Evolutionary conservation across 805 yeast genomes (phyloP).

Genomic region (Starmerella sp.): DNA sequence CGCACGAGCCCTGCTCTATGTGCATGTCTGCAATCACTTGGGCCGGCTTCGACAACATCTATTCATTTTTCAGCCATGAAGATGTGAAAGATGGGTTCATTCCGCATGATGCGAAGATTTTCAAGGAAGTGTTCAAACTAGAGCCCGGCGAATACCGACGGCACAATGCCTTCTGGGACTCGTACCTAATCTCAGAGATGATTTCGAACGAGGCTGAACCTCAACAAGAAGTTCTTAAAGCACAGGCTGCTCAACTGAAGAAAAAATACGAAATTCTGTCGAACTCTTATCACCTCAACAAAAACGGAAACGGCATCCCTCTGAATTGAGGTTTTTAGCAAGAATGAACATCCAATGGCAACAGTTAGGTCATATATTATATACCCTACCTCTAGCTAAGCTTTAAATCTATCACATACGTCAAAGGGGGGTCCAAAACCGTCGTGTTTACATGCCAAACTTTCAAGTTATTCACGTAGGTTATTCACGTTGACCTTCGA

Average conservation of each 20-base stretch:
- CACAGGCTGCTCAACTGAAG: neutral
- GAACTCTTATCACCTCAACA: neutral
- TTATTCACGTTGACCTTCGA: no score
- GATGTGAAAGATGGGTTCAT: conserved; percentile 17
- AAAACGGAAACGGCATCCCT: neutral
- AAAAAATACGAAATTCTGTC: neutral
- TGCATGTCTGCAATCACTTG: conserved; percentile 22
- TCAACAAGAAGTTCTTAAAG: neutral
- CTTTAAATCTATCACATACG: no score
- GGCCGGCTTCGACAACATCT: conserved; percentile 23
- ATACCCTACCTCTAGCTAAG: no score
- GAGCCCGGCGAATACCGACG: neutral
- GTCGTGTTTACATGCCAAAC: no score
- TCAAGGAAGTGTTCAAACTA: conserved; percentile 14
- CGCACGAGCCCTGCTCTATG: conserved; percentile 24
- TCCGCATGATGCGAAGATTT: conserved; percentile 20
- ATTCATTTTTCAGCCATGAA: conserved; percentile 20
- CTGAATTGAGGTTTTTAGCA: no score
- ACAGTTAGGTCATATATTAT: no score
- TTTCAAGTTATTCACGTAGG: no score
- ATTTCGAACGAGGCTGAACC: neutral
- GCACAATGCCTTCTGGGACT: neutral
- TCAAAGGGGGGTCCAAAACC: no score
- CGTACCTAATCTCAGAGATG: neutral
- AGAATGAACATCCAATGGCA: no score